Conservation (phyloP, 352 stramenopile genomes). For the Phytophthora ramorum region DNA sequence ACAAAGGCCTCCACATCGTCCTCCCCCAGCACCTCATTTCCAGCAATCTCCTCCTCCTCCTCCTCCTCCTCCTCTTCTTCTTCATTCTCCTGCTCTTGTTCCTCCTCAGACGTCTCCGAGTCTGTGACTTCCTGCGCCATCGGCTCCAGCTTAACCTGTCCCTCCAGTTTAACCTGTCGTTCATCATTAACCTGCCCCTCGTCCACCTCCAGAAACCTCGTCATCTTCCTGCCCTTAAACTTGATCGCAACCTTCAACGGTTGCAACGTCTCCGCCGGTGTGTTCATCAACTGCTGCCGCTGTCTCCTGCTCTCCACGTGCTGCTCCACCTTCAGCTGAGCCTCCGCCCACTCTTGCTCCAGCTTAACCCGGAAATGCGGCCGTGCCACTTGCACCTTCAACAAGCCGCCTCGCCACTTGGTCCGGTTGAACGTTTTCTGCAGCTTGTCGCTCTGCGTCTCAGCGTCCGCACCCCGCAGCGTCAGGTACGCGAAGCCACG, state of each 20-base stretch:
- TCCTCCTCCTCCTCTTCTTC: slow-evolving; percentile 1
- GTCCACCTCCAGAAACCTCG: slow-evolving; percentile 22
- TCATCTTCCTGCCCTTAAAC: slow-evolving; percentile 40
- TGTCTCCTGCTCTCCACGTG: background rate
- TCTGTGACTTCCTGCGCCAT: slow-evolving; percentile 1
- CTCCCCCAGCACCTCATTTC: slow-evolving; percentile 26
- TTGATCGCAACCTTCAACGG: slow-evolving; percentile 19
- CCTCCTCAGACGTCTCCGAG: slow-evolving; percentile 2
- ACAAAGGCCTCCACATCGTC: slow-evolving; percentile 53
- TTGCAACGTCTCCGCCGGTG: slow-evolving; percentile 9
- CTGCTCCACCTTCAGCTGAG: slow-evolving; percentile 1
- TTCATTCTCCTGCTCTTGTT: slow-evolving; percentile 14
- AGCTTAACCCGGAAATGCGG: slow-evolving; percentile 58
- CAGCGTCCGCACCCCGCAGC: slow-evolving; percentile 42
- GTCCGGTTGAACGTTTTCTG: slow-evolving; percentile 74
- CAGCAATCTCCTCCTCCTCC: background rate
- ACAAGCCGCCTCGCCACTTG: slow-evolving; percentile 71
- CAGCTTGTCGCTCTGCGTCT: slow-evolving; percentile 44
- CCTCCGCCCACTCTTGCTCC: slow-evolving; percentile 45
- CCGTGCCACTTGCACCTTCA: slow-evolving; percentile 66
- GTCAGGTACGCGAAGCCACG: slow-evolving; percentile 74
- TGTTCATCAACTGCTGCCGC: slow-evolving; percentile 6
- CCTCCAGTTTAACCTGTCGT: slow-evolving; percentile 2
- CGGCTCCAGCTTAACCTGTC: slow-evolving; percentile 1
- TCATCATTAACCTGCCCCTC: slow-evolving; percentile 5